Base-by-base conservation (phyloP, 208 protist genomes). In the Dictyostelium gargantuum region DNA sequence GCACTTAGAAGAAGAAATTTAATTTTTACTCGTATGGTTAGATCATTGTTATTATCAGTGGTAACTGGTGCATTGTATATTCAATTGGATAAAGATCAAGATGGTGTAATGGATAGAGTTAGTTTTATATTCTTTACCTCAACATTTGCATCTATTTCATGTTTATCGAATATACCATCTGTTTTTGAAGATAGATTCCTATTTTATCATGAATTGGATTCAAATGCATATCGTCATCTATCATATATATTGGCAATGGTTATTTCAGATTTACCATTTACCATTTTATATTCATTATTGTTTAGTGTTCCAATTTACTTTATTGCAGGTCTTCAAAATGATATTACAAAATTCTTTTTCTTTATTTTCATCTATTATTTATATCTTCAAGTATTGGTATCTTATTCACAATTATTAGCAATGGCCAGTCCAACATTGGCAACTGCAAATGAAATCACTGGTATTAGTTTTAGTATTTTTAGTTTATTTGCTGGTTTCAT, bases 401-500 rank as follows among this genome's bases (percentile, higher is more conserved):
- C 32, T 23, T 77, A 91, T 32, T 81, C 86, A 35, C 70, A 91
- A 50, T 6, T 91, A 5, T 50, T 94, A 3, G 79, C 50, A 38
- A 42, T 94, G 13, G 17, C 74, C 1, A 48, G 77, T 44, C 92
- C 92, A 46, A 86, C 80, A 13, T n/a, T 92, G 1, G 77, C 42
- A 6, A 58, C 91, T 15, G 92, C 92, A 29, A 92, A 92, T 56
- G 84, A 91, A 52, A 42, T 91, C 0, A 58, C 84, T 23, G 92
- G 79, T 61, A 79, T 92, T 8, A 19, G 58, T 11, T 92, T 94
- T 21, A 61, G 61, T 3, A 38, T 94, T 1, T 94, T 94, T 61
- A 70, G 46, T 40, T 38, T 85, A n/a, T 94, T 94, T 80, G 81
- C 92, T 23, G 92, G 92, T 21, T 94, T 94, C 19, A 91, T 94